Base-by-base conservation (phyloP, 495 filamentous ascomycete species). In the Aspergillus nidulans region DNA sequence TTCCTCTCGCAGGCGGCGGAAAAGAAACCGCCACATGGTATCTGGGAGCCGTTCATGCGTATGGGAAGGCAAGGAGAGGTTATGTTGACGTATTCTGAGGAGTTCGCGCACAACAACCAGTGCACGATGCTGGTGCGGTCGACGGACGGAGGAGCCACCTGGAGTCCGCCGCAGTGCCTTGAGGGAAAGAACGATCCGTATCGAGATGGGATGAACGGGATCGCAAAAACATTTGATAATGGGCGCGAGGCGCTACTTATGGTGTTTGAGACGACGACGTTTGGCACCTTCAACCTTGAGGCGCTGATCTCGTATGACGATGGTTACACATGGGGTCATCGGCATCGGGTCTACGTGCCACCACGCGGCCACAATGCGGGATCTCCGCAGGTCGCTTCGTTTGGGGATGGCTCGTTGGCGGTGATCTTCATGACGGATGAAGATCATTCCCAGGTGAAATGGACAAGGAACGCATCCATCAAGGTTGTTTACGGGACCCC, bases 351-450 rank as follows among this genome's bases (percentile, higher is more conserved):
- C 0, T 85, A 80, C 60, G 56, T 63, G 13, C 75, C 73, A 3
- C 71, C 73, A 0, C 63, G 57, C 0, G 73, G 73, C 2, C 67
- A 71, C 15, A 77, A 81, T 56, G 81, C 82, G 0, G 81, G 82
- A 9, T 77, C 84, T 19, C 84, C 84, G 28, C 79, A 84, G 60
- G 76, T 87, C 25, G 63, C 74, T 15, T 78, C 77, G 10, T 74
- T 77, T 53, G 80, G 77, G 0, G 82, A 85, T 36, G 81, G 79
- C 8, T 78, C 74, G 1, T 50, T 87, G 46, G 81, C 80, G 2
- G 73, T 73, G 0, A 77, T 78, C 28, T 86, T 86, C 60, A 81
- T 83, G 78, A 86, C 82, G 0, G 79, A 86, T 56, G 83, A 86
- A 55, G 80, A 83, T 28, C 64, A 61, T 0, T 12, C 48, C 0